Evolutionary conservation across 2,329 filamentous ascomycete species (phyloP).

Genomic region (Xylaria sp.): DNA sequence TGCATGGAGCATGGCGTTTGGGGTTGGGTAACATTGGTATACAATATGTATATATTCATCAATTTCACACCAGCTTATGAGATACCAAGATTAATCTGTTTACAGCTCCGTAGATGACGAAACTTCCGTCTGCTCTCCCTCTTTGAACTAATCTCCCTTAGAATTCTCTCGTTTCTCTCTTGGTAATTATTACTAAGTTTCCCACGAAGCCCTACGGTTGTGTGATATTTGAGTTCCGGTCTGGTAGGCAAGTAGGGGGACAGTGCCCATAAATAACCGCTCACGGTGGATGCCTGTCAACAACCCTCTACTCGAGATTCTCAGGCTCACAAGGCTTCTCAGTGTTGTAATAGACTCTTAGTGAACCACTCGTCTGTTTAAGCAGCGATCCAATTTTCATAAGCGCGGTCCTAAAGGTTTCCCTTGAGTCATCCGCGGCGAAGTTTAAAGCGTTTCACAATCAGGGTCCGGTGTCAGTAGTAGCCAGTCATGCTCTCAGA

Average conservation of each 20-base stretch:
- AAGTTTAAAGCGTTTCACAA: background rate
- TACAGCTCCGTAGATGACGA: background rate
- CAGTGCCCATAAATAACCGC: background rate
- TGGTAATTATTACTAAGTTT: background rate
- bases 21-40: background rate
- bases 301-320: background rate
- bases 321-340: background rate
- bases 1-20: slow-evolving; percentile 34
- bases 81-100: slow-evolving; percentile 2
- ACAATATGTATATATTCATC: slow-evolving; percentile 11
- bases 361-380: background rate
- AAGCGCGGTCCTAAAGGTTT: background rate
- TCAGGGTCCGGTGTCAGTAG: background rate
- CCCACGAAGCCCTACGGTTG: background rate
- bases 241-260: background rate
- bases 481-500: background rate
- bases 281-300: background rate
- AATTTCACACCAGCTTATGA: background rate
- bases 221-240: too few species aligned
- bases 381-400: background rate
- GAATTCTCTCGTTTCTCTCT: background rate
- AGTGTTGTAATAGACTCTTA: background rate
- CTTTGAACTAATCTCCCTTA: background rate
- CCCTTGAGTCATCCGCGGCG: background rate
- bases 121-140: background rate